Evolutionary conservation across 768 basidiomycete species (phyloP).

Genomic region (Mycena amicta): DNA sequence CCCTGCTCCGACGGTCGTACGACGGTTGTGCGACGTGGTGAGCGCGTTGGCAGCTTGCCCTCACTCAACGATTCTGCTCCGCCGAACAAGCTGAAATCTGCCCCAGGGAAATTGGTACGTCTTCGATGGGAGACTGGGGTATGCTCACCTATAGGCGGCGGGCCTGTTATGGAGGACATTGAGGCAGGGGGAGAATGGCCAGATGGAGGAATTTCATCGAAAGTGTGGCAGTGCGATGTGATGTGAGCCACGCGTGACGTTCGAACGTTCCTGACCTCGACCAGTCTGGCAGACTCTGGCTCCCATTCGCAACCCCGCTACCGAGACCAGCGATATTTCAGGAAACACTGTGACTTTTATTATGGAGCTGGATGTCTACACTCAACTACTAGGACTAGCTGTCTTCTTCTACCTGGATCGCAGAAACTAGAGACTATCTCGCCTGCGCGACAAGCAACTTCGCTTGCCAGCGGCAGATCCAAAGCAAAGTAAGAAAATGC

Average conservation of each 20-base stretch:
- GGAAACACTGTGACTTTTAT: too few species aligned
- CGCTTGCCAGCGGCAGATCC: too few species aligned
- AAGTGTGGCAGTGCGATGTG: not conserved
- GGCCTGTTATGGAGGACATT: not conserved
- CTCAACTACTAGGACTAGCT: too few species aligned
- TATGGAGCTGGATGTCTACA: too few species aligned
- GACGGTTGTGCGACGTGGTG: conserved; percentile 54
- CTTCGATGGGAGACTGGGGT: not conserved
- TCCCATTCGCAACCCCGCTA: too few species aligned
- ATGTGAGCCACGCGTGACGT: not conserved
- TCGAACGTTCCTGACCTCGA: too few species aligned
- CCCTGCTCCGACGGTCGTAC: conserved; percentile 40
- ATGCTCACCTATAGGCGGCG: not conserved
- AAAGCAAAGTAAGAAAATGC: too few species aligned
- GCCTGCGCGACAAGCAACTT: too few species aligned
- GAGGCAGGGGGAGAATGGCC: not conserved
- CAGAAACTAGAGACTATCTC: too few species aligned
- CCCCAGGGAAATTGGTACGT: not conserved
- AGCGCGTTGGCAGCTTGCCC: conserved; percentile 40
- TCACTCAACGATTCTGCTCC: conserved; percentile 79
- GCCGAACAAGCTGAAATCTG: conserved; percentile 81
- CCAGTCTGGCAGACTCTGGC: too few species aligned
- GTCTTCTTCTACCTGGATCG: too few species aligned
- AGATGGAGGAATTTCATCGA: not conserved
- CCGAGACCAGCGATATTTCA: too few species aligned